Evolutionary conservation across 495 filamentous ascomycete species (phyloP).

Genomic region (Penicillium herquei): DNA sequence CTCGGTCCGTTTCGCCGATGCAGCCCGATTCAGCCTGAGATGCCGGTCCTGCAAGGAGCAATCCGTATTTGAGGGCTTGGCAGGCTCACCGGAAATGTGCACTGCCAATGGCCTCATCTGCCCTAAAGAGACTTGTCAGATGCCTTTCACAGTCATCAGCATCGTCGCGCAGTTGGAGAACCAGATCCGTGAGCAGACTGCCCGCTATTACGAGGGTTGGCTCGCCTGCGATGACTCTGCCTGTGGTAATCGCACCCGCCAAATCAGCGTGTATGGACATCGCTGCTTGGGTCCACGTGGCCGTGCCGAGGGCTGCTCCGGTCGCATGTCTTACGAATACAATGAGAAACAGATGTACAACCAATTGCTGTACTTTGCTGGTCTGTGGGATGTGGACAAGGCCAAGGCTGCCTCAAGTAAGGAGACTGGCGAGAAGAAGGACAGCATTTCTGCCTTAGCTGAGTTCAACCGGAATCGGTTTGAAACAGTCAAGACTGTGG

Average conservation of each 20-base stretch:
- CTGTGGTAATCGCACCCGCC: constrained; percentile 84
- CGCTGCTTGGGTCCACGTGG: constrained; percentile 85
- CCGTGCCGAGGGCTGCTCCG: constrained; percentile 77
- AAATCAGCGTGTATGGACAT: constrained; percentile 88
- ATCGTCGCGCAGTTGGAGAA: constrained; percentile 83
- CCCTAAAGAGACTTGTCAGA: constrained; percentile 56
- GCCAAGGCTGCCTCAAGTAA: constrained; percentile 55
- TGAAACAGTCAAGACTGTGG: constrained; percentile 68
- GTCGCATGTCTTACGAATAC: constrained; percentile 84
- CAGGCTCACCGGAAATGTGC: constrained; percentile 53
- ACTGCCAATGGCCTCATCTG: constrained; percentile 75
- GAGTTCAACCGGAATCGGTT: constrained; percentile 80
- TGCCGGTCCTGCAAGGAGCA: constrained; percentile 76
- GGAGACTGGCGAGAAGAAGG: constrained; percentile 47
- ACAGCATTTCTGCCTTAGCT: constrained; percentile 66
- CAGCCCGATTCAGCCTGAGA: constrained; percentile 68
- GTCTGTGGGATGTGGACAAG: constrained; percentile 87
- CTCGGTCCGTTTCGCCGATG: constrained; percentile 73
- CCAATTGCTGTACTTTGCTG: constrained; percentile 84
- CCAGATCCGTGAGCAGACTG: constrained; percentile 72
- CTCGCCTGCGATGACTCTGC: constrained; percentile 83
- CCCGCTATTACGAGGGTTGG: constrained; percentile 89
- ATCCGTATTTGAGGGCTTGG: constrained; percentile 73
- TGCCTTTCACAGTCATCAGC: constrained; percentile 64
- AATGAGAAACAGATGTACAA: constrained; percentile 90